Base-by-base conservation (phyloP, 345 rosid species). In the Gossypium thurberi region DNA sequence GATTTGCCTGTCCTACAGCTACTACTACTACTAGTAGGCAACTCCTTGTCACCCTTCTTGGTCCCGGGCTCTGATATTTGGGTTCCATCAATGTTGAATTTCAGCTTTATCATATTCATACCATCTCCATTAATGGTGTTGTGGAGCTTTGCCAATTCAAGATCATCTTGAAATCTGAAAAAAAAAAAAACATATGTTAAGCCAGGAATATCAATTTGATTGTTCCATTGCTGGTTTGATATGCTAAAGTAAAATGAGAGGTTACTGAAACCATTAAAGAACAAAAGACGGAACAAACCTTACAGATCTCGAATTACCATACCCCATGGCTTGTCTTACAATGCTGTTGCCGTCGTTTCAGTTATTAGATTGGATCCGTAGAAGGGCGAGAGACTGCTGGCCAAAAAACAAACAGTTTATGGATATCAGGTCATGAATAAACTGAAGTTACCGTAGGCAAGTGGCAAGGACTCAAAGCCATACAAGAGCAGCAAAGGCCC, bases 121-220 rank as follows among this genome's bases (percentile, higher is more conserved):
- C 85, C 74, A 72, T 85, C 88, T 73, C 77, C 90, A 79, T 83
- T 81, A 21, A 73, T 62, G 59, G 25, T 75, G 60, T 71, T 65
- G 84, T 55, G 80, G 50, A 44, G 78, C 73, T 79, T 83, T 75
- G 83, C 64, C 55, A 70, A 76, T 67, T 90, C 87, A 69, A 76
- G 76, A 73, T 87, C 91, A 70, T 90, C 91, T 76, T 79, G 81
- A 70, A 89, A 87, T 72, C 98, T 89, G 86, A 48, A 78, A 52
- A 59, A 33, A 33, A 21, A 60, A 48, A 78, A 52, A 59, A 59
- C 15, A 60, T 9, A 14, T 9, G 50, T 66, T 51, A 66, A 47
- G 20, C 53, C 55, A 46, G 37, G 44, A 44, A 46, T 8, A 55
- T 65, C 18, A 67, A 47, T 47, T 33, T 53, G 57, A 48, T 67